Evolutionary conservation across 1,139 yeast genomes (phyloP), one percentile per base, ranked within the genome.

Genomic region (Suhomyces chickasaworum): DNA sequence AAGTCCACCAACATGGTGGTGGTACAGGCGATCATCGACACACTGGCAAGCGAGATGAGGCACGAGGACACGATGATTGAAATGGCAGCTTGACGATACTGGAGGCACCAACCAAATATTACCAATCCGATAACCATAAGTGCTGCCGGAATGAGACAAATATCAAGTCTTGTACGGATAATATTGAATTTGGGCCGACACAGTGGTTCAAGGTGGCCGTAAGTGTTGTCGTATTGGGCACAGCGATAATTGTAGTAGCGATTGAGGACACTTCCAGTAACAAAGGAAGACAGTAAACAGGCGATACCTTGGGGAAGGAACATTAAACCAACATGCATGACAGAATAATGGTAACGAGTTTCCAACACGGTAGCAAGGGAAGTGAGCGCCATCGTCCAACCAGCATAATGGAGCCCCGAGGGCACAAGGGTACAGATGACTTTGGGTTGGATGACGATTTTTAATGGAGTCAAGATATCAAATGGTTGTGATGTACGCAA

Each of bases 31-130:
- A 71, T 58, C 37, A 65, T 53, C 9, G 64, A 50, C 2, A 73
- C 53, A 6, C 68, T 50, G 7, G 71, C 53, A 46, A 59, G 59
- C 1, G 76, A 61, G 17, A 70, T 53, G 42, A 71, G 51, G 20
- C 59, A 53, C 5, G 72, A 61, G 10, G 71, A 60, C 4, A 72
- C 61, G 29, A 69, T 65, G 10, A 70, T 64, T 7, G 73, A 62
- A 10, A 64, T 47, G 7, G 69, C 57, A 37, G 61, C 57, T 27
- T 53, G 51, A 31, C 56, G 52, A 41, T 47, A 63, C 38, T 72
- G 64, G 16, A 72, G 49, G 45, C 75, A 68, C 77, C 77, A 72
- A 2, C 77, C 77, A 53, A 66, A 72, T 1, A 70, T 65, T 2
- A 68, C 21, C n/a, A 66, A 52, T 0, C 76, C 76, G 7, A 56